Evolutionary conservation across 2,329 filamentous ascomycete species (phyloP).

Genomic region (Meredithiella fracta): DNA sequence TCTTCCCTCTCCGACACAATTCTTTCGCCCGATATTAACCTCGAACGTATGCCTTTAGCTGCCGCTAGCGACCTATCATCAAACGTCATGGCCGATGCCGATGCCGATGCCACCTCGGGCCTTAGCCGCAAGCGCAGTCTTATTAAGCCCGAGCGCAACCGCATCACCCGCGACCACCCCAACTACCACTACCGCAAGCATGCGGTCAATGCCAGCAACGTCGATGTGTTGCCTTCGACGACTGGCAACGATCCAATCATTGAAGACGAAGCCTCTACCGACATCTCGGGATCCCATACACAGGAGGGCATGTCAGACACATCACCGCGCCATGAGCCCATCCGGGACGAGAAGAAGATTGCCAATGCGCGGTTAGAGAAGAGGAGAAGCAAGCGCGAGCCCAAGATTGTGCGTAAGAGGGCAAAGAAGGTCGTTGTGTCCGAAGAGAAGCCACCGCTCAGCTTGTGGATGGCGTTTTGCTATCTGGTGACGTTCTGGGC

Average conservation of each 20-base stretch:
- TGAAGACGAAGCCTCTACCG: constrained; percentile 55
- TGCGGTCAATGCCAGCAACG: constrained; percentile 81
- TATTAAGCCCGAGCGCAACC: constrained; percentile 72
- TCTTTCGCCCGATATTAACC: constrained; percentile 35
- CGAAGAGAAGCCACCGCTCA: constrained; percentile 59
- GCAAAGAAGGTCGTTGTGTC: constrained; percentile 38
- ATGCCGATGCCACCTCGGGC: constrained; percentile 20
- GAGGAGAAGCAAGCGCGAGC: constrained; percentile 22
- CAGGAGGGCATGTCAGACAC: constrained; percentile 31
- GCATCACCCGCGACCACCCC: constrained; percentile 72
- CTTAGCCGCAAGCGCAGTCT: constrained; percentile 66
- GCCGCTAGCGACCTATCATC: constrained; percentile 21
- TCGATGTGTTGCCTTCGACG: constrained; percentile 76
- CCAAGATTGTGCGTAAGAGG: constrained; percentile 30
- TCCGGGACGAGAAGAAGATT: constrained; percentile 22
- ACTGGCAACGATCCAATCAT: constrained; percentile 82
- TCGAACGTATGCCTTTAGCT: constrained; percentile 41
- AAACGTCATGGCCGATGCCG: constrained; percentile 14
- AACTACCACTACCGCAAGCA: constrained; percentile 95
- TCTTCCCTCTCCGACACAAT: constrained; percentile 44
- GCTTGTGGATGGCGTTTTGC: constrained; percentile 91
- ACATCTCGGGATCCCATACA: constrained; percentile 32
- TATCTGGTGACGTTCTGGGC: constrained; percentile 88
- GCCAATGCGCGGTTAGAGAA: constrained; percentile 19
- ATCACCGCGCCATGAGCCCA: constrained; percentile 24